Percentiles rank a stretch among this genome's conserved stretches.
Conservation (phyloP, 148 eudicot species). For the Persicaria maculosa region DNA sequence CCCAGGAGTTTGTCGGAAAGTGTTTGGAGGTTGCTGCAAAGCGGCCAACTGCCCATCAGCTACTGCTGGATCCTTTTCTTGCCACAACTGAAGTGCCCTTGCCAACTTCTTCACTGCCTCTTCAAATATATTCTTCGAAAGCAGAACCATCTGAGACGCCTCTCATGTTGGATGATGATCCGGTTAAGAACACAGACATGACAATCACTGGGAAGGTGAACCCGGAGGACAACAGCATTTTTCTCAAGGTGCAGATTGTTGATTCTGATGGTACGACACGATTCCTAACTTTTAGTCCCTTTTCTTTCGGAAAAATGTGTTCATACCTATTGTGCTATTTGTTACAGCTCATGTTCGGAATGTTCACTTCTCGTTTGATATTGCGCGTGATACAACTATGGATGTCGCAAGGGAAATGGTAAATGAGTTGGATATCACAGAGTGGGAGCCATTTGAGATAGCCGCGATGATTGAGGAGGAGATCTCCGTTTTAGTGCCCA, state of each 20-base stretch:
- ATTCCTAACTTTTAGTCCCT: background rate
- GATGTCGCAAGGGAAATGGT: conserved; percentile 85
- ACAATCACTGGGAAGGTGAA: conserved; percentile 68
- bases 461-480: conserved; percentile 64
- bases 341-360: conserved; percentile 41
- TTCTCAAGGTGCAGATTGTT: conserved; percentile 60
- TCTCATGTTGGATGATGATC: conserved; percentile 17
- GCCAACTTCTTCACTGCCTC: conserved; percentile 17
- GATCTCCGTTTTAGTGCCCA: conserved; percentile 48
- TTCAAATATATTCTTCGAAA: conserved; percentile 18
- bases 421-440: conserved; percentile 60
- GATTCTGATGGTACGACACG: conserved; percentile 46
- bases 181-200: conserved; percentile 46
- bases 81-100: conserved; percentile 25
- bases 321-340: background rate
- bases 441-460: conserved; percentile 64
- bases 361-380: conserved; percentile 61
- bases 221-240: conserved; percentile 49
- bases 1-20: conserved; percentile 55
- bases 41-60: conserved; percentile 58
- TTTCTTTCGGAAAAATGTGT: background rate
- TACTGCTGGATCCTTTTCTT: conserved; percentile 66
- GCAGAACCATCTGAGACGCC: conserved; percentile 21
- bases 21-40: conserved; percentile 56
- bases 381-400: conserved; percentile 44